Evolutionary conservation across 2,329 filamentous ascomycete genomes (phyloP).

Genomic region (Spiromastix sp.): DNA sequence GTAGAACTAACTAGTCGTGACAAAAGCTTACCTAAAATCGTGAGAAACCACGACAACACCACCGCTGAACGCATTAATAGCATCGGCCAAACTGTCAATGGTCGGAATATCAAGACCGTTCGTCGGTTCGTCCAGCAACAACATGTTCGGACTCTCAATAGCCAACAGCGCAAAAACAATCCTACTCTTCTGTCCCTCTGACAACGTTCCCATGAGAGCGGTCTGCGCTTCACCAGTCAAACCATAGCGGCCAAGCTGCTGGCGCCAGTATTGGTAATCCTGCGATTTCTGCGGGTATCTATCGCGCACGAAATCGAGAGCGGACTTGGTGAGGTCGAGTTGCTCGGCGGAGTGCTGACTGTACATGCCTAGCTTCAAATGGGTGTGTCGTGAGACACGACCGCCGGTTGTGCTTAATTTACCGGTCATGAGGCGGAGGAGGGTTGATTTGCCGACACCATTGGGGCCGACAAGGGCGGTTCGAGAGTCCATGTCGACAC

Average conservation of each 20-base stretch:
- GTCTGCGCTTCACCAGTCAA: conserved; percentile 90
- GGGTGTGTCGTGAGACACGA: conserved; percentile 80
- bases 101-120: conserved; percentile 99
- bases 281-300: conserved; percentile 83
- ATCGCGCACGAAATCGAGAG: conserved; percentile 94
- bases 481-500: conserved; percentile 99
- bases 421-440: conserved; percentile 99
- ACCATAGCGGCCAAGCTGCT: conserved; percentile 92
- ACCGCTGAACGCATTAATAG: conserved; percentile 90
- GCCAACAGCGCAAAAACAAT: conserved; percentile 95
- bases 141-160: conserved; percentile 95
- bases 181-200: conserved; percentile 94
- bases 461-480: conserved; percentile 98
- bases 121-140: conserved; percentile 94
- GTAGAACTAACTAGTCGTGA: neutral
- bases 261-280: conserved; percentile 99
- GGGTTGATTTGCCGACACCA: conserved; percentile 98
- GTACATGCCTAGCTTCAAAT: conserved; percentile 97
- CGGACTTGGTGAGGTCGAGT: conserved; percentile 94
- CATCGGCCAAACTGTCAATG: conserved; percentile 93
- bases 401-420: conserved; percentile 85
- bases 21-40: conserved; percentile 76
- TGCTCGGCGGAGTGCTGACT: conserved; percentile 97
- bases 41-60: conserved; percentile 97
- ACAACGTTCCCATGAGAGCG: conserved; percentile 92